These are phyloP conservation scores for Capronia coronata DNA, from an alignment of 2,329 filamentous ascomycete genomes.

Conservation along the genomic window DNA sequence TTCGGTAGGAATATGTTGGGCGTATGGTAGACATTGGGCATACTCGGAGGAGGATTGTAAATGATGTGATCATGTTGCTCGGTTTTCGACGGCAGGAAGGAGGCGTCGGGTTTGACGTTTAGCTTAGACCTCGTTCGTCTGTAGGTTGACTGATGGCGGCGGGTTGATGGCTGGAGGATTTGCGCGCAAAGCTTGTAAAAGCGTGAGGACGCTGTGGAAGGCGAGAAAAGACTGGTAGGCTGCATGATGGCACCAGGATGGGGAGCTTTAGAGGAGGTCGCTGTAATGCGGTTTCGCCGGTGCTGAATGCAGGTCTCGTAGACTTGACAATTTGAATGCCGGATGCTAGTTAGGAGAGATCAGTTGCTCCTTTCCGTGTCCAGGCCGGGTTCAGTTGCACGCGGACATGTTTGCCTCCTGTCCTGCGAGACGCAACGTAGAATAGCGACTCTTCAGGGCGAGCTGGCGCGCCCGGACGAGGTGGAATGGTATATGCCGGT, in stretches of 20 bases:
- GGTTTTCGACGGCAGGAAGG: slow-evolving; percentile 39
- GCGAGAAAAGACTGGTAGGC: slow-evolving; percentile 6
- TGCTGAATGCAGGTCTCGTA: not conserved
- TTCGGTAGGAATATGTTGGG: slow-evolving; percentile 58
- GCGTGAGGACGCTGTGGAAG: slow-evolving; percentile 21
- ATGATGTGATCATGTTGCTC: slow-evolving; percentile 50
- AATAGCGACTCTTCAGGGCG: no score
- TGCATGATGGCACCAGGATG: slow-evolving; percentile 17
- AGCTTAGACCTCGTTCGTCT: slow-evolving; percentile 47
- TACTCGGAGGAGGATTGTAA: slow-evolving; percentile 60
- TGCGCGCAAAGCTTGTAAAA: slow-evolving; percentile 29
- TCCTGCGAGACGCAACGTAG: not conserved
- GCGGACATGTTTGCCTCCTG: not conserved
- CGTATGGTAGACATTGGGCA: slow-evolving; percentile 58
- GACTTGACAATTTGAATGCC: not conserved
- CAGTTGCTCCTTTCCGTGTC: not conserved
- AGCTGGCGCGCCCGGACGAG: no score
- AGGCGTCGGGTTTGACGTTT: slow-evolving; percentile 47
- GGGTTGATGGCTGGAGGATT: slow-evolving; percentile 26
- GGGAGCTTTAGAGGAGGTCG: not conserved
- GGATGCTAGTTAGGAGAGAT: not conserved
- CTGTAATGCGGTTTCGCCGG: not conserved
- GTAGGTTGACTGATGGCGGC: slow-evolving; percentile 46
- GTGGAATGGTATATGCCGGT: not conserved
- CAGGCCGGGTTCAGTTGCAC: not conserved